Base-by-base conservation (phyloP, 2,329 filamentous ascomycete genomes). In the Alternaria metachromatica region DNA sequence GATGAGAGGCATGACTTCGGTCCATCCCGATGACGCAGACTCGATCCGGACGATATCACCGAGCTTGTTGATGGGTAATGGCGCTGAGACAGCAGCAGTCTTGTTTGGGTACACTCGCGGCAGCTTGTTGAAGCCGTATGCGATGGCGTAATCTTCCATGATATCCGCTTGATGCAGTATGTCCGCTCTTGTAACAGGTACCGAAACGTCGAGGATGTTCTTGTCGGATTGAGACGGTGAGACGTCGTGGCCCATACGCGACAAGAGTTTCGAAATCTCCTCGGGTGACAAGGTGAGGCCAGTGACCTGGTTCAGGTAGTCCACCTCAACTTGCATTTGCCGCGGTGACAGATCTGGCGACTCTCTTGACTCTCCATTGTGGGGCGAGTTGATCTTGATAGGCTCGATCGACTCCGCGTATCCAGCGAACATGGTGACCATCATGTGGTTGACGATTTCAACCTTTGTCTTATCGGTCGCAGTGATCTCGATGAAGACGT, bases 91-190 rank as follows among this genome's bases (percentile, higher is more conserved):
- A 6, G 93, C 96, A 59, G 91, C 92, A 23, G 92, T 91, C 77
- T 94, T 94, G 80, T 90, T 94, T 9, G 94, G 94, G 76, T 95
- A 93, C 53, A 91, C 89, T 56, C 94, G 90, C 1, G 95, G 94
- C 18, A 99, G 90, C 67, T 92, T 93, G 86, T 99, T 99, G 87
- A 97, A 99, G 69, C 96, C 96, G 80, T 98, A 97, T 57, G 93
- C 94, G 69, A 99, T 96, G 44, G 94, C 96, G 20, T 96, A 90
- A 78, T 99, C 96, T 83, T 99, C 96, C 95, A 99, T 99, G 71
- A 99, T 92, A 79, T 99, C 96, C 74, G 94, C 96, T 78, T 97
- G 92, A 81, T 99, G 96, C 30, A 99, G 89, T 45, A 99, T 91
- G 80, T 99, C 96, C 51, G 96, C 95, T 66, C 96, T 89, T 50